Percentiles rank a stretch among this genome's conserved stretches.
phyloP scores from a whole-genome alignment of 2,329 filamentous ascomycete genomes.

The Cercospora nicotianae region DNA sequence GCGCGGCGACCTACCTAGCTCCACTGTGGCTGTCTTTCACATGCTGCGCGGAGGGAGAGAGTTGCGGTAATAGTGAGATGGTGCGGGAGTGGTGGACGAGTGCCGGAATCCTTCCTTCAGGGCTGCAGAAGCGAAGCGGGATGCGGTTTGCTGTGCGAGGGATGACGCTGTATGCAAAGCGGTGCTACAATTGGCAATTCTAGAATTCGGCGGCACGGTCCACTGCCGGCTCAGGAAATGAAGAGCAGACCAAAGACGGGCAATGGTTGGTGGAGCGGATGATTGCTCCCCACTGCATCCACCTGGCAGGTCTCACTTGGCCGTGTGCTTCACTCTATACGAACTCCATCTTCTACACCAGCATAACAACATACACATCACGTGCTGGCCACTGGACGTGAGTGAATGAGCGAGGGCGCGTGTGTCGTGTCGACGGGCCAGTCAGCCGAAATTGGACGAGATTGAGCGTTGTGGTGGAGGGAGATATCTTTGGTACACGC shows the following conservation, averaged over 20 bases:
- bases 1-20: constrained; percentile 22
- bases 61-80: constrained; percentile 6
- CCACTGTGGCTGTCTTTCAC: constrained; percentile 4
- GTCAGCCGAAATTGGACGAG: not conserved
- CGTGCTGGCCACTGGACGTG: not conserved
- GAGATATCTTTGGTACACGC: constrained; percentile 5
- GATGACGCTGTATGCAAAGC: not conserved
- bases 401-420: not conserved
- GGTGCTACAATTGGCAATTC: not conserved
- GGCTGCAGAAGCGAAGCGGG: not conserved
- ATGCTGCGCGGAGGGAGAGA: constrained; percentile 8
- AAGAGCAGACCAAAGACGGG: not conserved
- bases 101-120: constrained; percentile 1
- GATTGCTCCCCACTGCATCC: constrained; percentile 4
- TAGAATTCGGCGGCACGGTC: not conserved
- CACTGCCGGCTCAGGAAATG: not conserved
- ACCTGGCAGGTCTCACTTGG: not conserved
- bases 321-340: not conserved
- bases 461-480: not conserved
- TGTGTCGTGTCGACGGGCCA: not conserved
- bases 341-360: not conserved
- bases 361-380: not conserved
- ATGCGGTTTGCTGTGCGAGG: not conserved
- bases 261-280: constrained; percentile 1
- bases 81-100: constrained; percentile 1